Evolutionary conservation across 2,329 filamentous ascomycete genomes (phyloP).

Genomic region (Aspergillus tanneri): DNA sequence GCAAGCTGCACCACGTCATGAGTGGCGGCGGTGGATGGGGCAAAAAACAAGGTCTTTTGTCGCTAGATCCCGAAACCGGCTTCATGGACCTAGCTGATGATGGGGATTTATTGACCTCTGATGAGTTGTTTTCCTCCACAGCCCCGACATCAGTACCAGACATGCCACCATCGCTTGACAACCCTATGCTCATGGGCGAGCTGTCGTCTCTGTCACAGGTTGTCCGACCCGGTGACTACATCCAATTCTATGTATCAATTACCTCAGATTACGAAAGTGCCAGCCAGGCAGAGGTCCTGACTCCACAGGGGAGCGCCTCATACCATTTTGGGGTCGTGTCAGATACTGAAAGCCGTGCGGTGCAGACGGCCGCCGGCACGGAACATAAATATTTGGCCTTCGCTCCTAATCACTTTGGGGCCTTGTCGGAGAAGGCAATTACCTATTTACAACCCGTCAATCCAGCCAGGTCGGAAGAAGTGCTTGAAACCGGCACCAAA

Average conservation of each 20-base stretch:
- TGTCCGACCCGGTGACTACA: conserved; percentile 38
- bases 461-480: conserved; percentile 5
- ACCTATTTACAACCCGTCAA: conserved; percentile 30
- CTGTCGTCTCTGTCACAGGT: conserved; percentile 42
- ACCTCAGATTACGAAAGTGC: conserved; percentile 16
- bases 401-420: conserved; percentile 38
- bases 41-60: conserved; percentile 47
- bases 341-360: conserved; percentile 23
- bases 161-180: conserved; percentile 22
- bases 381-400: conserved; percentile 21
- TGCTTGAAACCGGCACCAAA: conserved; percentile 30
- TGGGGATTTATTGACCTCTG: conserved; percentile 21
- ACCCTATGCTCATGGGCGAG: conserved; percentile 28
- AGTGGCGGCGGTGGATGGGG: conserved; percentile 48
- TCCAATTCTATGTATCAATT: conserved; percentile 44
- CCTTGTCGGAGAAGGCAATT: conserved; percentile 42
- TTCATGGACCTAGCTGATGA: conserved; percentile 23
- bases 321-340: conserved; percentile 36
- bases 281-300: background rate
- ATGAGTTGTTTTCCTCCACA: conserved; percentile 25
- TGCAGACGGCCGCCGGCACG: background rate
- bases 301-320: conserved; percentile 15
- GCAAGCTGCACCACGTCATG: conserved; percentile 43
- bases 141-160: conserved; percentile 8
- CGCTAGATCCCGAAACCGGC: conserved; percentile 41